Evolutionary conservation across 192 early-diverging fungal genomes (phyloP), one percentile per base, ranked within the genome.

Genomic region (Tieghemiomyces parasiticus): DNA sequence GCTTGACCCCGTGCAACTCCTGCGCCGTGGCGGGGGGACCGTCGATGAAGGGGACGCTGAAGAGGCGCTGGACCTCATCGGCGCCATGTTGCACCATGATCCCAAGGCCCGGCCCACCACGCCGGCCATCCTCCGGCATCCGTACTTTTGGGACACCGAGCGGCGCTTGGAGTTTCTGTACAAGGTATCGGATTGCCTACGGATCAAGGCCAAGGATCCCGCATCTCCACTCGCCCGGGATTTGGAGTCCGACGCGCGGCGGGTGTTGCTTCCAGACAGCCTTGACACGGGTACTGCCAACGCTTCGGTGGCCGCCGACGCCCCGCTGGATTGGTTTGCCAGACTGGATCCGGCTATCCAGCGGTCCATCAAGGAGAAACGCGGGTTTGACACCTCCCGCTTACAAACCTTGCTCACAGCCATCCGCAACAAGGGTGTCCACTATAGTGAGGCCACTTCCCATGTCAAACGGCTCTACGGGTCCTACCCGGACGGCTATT

Each of bases 131-230:
- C 78, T 99, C 61, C 68, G 76, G 12, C 95, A 99, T 66, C 95
- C 95, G 22, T 99, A 84, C 71, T 99, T 99, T 63, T 99, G 95
- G 95, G 78, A 83, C 16, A 68, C 89, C 0, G 68, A 86, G 44
- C 79, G 89, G 69, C 83, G 90, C 13, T 71, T 99, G 53, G 74
- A 74, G 53, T 99, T 97, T 68, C 62, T 99, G 65, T 90, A 93
- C 71, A 93, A 97, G 67, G 88, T 89, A 13, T 96, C 93, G 0
- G 94, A 99, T 69, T 78, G 95, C 28, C 83, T 96, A 60, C 93
- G 97, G 65, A 77, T 89, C 10, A 93, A 99, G 68, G 79, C 78
- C 60, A 71, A 84, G 25, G 77, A 88, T 49, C 83, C 85, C 20
- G 81, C 74, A 33, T 85, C 81, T 35, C 69, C 68, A 2, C 59